phyloP scores from a whole-genome alignment of 2,329 filamentous ascomycete genomes.

The Rhynchosporium graminicola region DNA sequence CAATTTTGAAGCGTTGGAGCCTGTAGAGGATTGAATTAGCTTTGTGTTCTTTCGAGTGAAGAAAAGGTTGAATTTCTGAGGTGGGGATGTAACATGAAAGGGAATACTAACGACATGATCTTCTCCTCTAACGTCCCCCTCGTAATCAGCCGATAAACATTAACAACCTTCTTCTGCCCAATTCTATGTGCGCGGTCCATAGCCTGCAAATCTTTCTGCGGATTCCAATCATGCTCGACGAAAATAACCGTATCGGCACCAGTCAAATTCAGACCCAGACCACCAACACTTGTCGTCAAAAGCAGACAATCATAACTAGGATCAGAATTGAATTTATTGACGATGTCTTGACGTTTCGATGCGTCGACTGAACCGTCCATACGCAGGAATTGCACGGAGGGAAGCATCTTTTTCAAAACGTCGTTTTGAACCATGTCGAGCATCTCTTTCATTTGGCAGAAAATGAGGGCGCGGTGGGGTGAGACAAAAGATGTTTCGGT shows the following conservation, averaged over 20 bases:
- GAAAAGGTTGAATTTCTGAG: too few relatives aligned
- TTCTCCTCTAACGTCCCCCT: constrained; percentile 97
- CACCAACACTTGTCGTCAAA: constrained; percentile 92
- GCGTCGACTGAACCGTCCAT: constrained; percentile 92
- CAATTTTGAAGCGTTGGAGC: constrained; percentile 98
- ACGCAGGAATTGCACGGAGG: constrained; percentile 89
- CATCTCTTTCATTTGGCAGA: constrained; percentile 99
- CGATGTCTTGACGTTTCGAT: constrained; percentile 91
- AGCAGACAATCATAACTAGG: constrained; percentile 94
- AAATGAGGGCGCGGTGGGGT: constrained; percentile 91
- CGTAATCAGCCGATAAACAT: constrained; percentile 96
- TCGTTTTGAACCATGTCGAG: constrained; percentile 97
- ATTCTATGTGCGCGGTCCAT: constrained; percentile 99
- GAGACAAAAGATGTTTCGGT: constrained; percentile 79
- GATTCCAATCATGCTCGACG: constrained; percentile 99
- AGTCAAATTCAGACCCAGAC: constrained; percentile 90
- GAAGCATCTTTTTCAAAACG: constrained; percentile 87
- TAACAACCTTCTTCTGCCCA: constrained; percentile 99
- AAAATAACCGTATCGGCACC: constrained; percentile 99
- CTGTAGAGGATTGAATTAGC: constrained; percentile 46
- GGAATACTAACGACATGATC: constrained; percentile 70
- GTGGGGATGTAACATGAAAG: neutral
- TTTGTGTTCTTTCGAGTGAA: too few relatives aligned
- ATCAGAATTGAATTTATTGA: constrained; percentile 98
- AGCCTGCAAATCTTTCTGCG: constrained; percentile 95